Evolutionary conservation across 345 rosid species (phyloP), one percentile per base, ranked within the genome.

Genomic region (Hypericum androsaemum): DNA sequence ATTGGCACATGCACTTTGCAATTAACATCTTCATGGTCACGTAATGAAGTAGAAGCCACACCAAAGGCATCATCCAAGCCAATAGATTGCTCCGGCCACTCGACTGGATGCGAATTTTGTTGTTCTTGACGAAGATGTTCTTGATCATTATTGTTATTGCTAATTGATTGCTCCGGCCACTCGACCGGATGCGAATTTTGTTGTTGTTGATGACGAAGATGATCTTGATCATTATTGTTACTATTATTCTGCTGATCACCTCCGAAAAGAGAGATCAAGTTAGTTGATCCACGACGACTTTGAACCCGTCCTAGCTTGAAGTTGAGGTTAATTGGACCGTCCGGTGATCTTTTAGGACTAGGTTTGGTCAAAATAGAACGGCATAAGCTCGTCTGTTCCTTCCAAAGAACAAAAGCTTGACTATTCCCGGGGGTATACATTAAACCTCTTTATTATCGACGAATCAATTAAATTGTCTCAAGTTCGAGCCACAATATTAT

Each of bases 191-290:
- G 60, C 51, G 16, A 44, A n/a, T 6, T 44, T 10, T n/a, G 46
- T 13, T 49, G 45, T n/a, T 35, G 52, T 15, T 35, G 12, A 17
- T 44, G n/a, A 40, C 1, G 35, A 14, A 14, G 9, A 41, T 40
- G 14, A 58, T 5, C 35, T 13, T 12, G 39, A n/a, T 37, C 56
- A 43, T 39, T 6, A 1, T 6, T 43, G 62, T 16, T 38, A 54
- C 13, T 39, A 38, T 28, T 1, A 5, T 39, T 41, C 0, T 58
- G 60, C 41, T 44, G 40, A 6, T 49, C 65, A 7, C 39, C 50
- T 7, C 63, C 71, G 14, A 55, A 41, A 37, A 43, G 63, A 43
- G 79, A 82, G 37, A 64, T 74, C 37, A 79, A 53, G 59, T 72
- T 79, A 28, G 77, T 56, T 0, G 81, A 82, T 43, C 82, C 76